Evolutionary conservation across 2,329 filamentous ascomycete genomes (phyloP), one percentile per base, ranked within the genome.

Genomic region (Ophiostoma montium): DNA sequence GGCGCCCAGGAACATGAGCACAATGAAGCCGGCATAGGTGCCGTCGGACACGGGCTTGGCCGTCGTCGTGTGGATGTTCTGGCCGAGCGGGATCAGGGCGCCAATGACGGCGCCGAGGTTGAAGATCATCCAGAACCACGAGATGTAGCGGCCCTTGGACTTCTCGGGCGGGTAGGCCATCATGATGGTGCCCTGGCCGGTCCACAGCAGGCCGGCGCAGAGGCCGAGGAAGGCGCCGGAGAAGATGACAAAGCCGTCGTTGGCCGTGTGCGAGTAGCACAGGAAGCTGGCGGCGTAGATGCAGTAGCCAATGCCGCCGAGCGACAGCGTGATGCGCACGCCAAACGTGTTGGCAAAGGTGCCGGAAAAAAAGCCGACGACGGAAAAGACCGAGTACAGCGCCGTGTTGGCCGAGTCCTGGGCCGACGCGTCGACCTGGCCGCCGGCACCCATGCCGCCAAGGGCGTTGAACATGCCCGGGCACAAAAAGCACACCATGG

Each of bases 81-180:
- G 74, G 54, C 74, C 83, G 5, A 87, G 74, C n/a, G 82, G 82
- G 53, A 87, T 84, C 58, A 82, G 65, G 59, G 82, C 80, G 54
- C 89, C 89, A 63, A 95, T 86, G 53, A 95, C 88, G 58, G 81
- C 88, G 57, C 89, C 89, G 52, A 89, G 65, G 66, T 95, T 95
- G 74, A 95, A 95, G 60, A 95, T 94, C 63, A 88, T 80, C 89
- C 89, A 95, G 68, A 95, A 95, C 69, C 80, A 81, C 53, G 84
- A 84, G 63, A 95, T 94, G 64, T 88, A 95, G 52, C 82, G 80
- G 41, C 89, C 89, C 71, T 95, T 95, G 55, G 78, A 76, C 32
- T 77, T 65, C 66, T 95, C 89, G 18, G 76, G 71, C 1, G 88
- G 88, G 63, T 95, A 95, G 36, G 84, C 80, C 78, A 94, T 90